Evolutionary conservation across 345 rosid species (phyloP), one percentile per base, ranked within the genome.

Genomic region (Salix koriyanagi): DNA sequence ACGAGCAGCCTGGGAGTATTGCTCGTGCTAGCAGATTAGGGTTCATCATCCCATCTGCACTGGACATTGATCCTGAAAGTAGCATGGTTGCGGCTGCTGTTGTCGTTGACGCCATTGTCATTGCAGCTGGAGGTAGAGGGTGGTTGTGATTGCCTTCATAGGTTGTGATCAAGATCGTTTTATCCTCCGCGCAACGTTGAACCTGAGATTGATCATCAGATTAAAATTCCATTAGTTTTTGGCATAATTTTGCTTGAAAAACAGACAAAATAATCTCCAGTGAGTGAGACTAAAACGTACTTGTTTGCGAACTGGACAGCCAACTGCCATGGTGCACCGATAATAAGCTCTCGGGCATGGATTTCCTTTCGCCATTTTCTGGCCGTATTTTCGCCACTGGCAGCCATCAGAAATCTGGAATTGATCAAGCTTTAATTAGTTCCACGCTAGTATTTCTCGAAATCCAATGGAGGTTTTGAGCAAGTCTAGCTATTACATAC

Each of bases 381-480:
- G 99, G 23, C 99, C 99, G n/a, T 96, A 96, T 76, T 96, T 96
- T 69, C 99, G 77, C 99, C 99, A 96, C 80, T 92, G 99, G 61
- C 99, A 96, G 9, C 99, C 99, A 81, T 93, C 98, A 11, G 83
- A 84, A 65, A 93, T 86, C 98, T 93, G 79, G 32, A 48, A 61
- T 18, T 12, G 37, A 68, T 39, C 32, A 25, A 52, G 2, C 19
- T 7, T 48, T 8, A 32, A 56, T 50, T 65, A 26, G 46, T 32
- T 60, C 11, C 32, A 39, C 36, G 0, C 13, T 13, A 60, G 12
- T 44, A n/a, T 2, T 41, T 9, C 7, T 9, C 7, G n/a, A 42
- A 2, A 14, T 30, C 12, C 5, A n/a, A 36, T 21, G 13, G 44
- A n/a, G 6, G 21, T 70, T 34, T 69, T 9, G 13, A 23, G 1